Base-by-base conservation (phyloP, 192 early-diverging fungal species). In the Pilaira anomala region DNA sequence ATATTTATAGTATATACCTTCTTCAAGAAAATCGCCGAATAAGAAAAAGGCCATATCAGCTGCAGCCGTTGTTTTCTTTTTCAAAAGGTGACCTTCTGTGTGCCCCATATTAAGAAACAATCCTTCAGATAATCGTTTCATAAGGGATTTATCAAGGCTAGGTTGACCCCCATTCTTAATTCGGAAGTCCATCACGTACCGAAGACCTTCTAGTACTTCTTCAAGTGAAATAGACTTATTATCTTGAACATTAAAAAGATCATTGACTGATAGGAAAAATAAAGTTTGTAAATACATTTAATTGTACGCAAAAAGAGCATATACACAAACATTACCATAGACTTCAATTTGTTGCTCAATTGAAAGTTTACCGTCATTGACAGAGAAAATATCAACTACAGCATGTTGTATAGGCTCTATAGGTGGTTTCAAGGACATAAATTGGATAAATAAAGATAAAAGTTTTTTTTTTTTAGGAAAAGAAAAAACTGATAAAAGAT, bases 21-120 rank as follows among this genome's bases (percentile, higher is more conserved):
- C 92, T 69, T 93, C 88, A 29, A 97, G 66, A 69, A 98, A 96
- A 77, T 96, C 94, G 22, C 92, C 96, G 88, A 98, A 95, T 49
- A 98, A 80, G 30, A 83, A 85, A 76, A 96, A 96, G 16, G 94
- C 93, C 16, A 87, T 77, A 63, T 93, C 85, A 11, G 94, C 90
- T 28, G 93, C 93, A 41, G 81, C 76, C 2, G 93, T 88, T 16
- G 87, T 75, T 8, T 66, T 67, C 49, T 79, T 79, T 36, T 81
- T 67, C 49, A 94, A 64, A 29, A 90, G 75, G 26, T 81, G 80
- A 30, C 88, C 89, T 49, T 82, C 73, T 24, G 67, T 70, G 26
- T 87, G 78, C 6, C 78, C 78, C 82, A 88, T 94, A 53, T 93
- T 88, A 49, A 93, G 74, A 54, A 98, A 67, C 61, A 98, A 80